These are phyloP conservation scores for Crassisporium funariophilum DNA, from an alignment of 768 basidiomycete genomes.

Conservation along the genomic window DNA sequence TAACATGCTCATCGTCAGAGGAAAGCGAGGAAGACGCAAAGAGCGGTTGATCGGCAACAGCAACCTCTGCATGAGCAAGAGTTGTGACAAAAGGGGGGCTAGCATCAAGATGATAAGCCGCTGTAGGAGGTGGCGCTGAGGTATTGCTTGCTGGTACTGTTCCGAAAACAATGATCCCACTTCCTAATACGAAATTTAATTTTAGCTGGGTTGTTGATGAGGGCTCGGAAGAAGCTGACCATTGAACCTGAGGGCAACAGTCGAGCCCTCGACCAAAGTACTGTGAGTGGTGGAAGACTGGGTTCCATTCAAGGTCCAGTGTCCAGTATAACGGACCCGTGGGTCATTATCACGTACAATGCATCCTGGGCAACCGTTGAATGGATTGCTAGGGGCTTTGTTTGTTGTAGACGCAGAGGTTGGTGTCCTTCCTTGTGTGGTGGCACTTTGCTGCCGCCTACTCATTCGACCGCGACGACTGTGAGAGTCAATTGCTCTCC, in stretches of 20 bases:
- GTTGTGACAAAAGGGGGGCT: constrained; percentile 33
- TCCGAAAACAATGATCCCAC: constrained; percentile 47
- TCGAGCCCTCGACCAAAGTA: constrained; percentile 33
- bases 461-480: no score
- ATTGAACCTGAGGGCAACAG: constrained; percentile 37
- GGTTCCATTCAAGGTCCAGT: constrained; percentile 34
- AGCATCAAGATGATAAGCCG: constrained; percentile 41
- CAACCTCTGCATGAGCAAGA: constrained; percentile 33
- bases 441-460: neutral
- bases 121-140: constrained; percentile 37
- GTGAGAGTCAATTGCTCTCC: no score
- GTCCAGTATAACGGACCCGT: constrained; percentile 34
- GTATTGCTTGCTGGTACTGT: constrained; percentile 43
- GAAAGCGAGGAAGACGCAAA: constrained; percentile 36
- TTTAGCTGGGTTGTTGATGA: neutral
- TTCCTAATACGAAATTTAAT: constrained; percentile 31
- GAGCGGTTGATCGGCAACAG: constrained; percentile 43
- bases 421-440: no score
- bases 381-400: neutral
- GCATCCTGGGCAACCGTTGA: constrained; percentile 18
- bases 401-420: no score
- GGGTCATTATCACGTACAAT: constrained; percentile 38
- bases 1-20: constrained; percentile 30
- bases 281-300: constrained; percentile 37
- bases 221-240: constrained; percentile 26